Base-by-base conservation (phyloP, 306 rosid genomes). In the Glycine soja region DNA sequence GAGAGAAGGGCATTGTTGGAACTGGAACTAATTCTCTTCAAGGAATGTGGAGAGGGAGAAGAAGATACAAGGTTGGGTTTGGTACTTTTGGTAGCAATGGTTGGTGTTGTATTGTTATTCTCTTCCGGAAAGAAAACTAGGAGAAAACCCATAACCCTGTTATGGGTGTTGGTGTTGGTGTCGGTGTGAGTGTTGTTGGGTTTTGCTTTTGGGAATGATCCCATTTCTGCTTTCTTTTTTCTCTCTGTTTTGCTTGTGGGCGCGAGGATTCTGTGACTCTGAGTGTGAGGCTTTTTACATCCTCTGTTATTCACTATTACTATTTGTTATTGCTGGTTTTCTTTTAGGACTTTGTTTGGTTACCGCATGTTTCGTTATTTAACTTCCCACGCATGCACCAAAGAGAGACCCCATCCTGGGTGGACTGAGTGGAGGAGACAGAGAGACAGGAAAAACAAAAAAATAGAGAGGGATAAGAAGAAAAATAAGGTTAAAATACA, bases 121-220 rank as follows among this genome's bases (percentile, higher is more conserved):
- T 88, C 89, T 64, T 88, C 93, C 0, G 94, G 97, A 80, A 90
- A 95, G 79, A 93, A 86, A 1, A 95, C 97, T 3, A 95, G 69
- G 1, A 95, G 91, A 0, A 93, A 70, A 67, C 93, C 92, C 98
- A 90, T 92, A 4, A 80, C 13, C 42, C 30, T 74, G 64, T n/a
- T 8, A 13, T 30, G 56, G 86, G 34, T 46, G 88, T 76, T 10
- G 90, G 4, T 76, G 18, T 5, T 6, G 34, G 0, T 42, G 46
- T 42, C 2, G 46, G 9, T 42, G 46, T 42, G 2, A 40, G 5
- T 70, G 9, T 19, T 24, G 10, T 19, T 24, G 11, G 8, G 3
- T 43, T 87, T 83, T 4, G 8, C 15, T 43, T 87, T 81, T 4
- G 90, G 81, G 4, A 82, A 46, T 71, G 84, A 77, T 16, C 86